Evolutionary conservation across 441 rosid species (phyloP).

Genomic region (Croton setiger): DNA sequence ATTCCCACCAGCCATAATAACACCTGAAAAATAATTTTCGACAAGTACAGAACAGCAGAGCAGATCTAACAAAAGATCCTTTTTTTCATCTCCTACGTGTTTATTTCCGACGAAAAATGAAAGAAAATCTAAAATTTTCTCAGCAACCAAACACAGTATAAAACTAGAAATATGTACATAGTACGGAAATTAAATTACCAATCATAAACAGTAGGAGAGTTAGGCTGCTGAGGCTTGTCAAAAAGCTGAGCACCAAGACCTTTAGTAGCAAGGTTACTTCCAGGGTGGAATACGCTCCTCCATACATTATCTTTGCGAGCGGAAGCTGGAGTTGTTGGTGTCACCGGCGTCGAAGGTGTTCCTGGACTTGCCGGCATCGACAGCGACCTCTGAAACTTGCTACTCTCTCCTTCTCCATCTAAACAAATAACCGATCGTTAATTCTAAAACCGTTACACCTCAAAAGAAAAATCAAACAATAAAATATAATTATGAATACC

Average conservation of each 20-base stretch:
- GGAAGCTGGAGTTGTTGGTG: constrained; percentile 58
- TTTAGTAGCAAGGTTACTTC: constrained; percentile 84
- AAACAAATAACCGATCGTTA: not conserved
- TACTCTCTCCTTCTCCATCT: constrained; percentile 21
- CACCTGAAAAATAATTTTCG: constrained; percentile 22
- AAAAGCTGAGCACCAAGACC: constrained; percentile 59
- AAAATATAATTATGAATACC: no score
- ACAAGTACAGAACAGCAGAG: no score
- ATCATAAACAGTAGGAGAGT: constrained; percentile 92
- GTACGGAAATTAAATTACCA: constrained; percentile 38
- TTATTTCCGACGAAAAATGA: no score
- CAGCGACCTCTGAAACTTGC: constrained; percentile 41
- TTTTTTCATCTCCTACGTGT: no score
- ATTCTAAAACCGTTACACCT: not conserved
- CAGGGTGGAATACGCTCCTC: constrained; percentile 96
- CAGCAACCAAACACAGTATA: no score
- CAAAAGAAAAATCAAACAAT: no score
- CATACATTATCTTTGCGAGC: constrained; percentile 83
- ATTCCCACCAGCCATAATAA: constrained; percentile 54
- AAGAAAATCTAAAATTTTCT: no score
- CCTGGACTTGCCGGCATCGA: constrained; percentile 46
- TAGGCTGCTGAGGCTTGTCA: constrained; percentile 70
- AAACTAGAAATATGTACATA: no score
- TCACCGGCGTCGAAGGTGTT: constrained; percentile 64
- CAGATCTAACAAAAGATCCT: not conserved